Base-by-base conservation (phyloP, 2,329 filamentous ascomycete genomes). In the Aspergillus fijiensis region DNA sequence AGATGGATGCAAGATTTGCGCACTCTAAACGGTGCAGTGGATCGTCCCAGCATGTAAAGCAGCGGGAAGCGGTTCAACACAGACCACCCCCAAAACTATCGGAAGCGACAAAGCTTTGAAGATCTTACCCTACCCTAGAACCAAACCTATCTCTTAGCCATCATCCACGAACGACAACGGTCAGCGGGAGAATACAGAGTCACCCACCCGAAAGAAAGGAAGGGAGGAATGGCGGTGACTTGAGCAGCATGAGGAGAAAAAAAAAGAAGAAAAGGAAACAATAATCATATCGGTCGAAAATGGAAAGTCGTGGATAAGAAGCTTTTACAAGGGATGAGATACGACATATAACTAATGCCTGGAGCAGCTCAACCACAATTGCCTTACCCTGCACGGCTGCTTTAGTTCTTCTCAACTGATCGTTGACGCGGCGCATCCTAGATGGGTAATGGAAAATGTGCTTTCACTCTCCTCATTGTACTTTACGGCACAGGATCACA, bases 1-100 rank as follows among this genome's bases (percentile, higher is more conserved):
- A 19, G 39, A 45, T 31, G n/a, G 50, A 58, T 66, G 64, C 64
- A 64, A 64, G 64, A 66, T 66, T 63, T 42, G 48, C 60, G 62
- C 60, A 60, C 49, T 57, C 60, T 60, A 61, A 64, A 66, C 62
- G 63, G 54, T 55, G 61, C 39, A 45, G 54, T 63, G 62, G 62
- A 65, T 65, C 63, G 55, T 61, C 31, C 39, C 53, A 58, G 50
- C 31, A 63, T 63, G 57, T 64, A 52, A 49, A 62, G 31, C 31
- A 63, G 57, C 60, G 60, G 58, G 59, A 65, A 60, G 52, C 7
- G 47, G 60, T 61, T 62, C 58, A 51, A 61, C 56, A 60, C 56
- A 59, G 54, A 57, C 61, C 57, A 62, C 50, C 23, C 49, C 14
- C 51, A 16, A 29, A 59, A 49, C 49, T 51, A 62, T 51, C 57